phyloP scores from a whole-genome alignment of 176 grass and related monocot genomes.

The Rhynchospora tenuis region DNA sequence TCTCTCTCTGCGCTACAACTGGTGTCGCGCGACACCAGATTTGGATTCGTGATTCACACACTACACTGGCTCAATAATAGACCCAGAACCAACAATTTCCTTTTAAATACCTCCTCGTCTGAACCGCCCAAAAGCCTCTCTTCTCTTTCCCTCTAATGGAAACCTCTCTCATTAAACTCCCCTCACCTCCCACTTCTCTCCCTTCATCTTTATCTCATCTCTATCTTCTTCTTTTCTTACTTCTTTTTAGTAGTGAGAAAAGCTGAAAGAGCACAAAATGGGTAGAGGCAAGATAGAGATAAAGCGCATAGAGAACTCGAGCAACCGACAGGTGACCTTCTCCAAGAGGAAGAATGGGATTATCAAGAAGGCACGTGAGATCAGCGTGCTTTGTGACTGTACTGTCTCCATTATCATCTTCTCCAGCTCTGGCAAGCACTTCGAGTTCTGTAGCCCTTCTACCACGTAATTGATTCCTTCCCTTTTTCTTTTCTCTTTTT shows the following conservation, averaged over 20 bases:
- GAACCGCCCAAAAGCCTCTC: slow-evolving; percentile 63
- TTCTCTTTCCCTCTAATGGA: slow-evolving; percentile 60
- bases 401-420: slow-evolving; percentile 84
- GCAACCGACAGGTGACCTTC: slow-evolving; percentile 89
- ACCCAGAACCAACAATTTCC: slow-evolving; percentile 37
- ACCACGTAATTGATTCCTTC: slow-evolving; percentile 36
- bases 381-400: slow-evolving; percentile 85
- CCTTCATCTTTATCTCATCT: slow-evolving; percentile 23
- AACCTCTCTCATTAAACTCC: slow-evolving; percentile 23
- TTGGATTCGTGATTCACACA: too few species aligned
- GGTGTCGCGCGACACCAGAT: too few species aligned
- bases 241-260: not conserved
- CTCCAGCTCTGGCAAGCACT: slow-evolving; percentile 93
- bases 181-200: not conserved
- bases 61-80: slow-evolving; percentile 9
- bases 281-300: slow-evolving; percentile 97
- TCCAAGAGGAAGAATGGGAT: slow-evolving; percentile 86
- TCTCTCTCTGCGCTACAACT: too few species aligned
- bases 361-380: slow-evolving; percentile 91
- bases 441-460: slow-evolving; percentile 75
- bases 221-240: not conserved
- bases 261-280: slow-evolving; percentile 20
- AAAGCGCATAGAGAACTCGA: slow-evolving; percentile 97
- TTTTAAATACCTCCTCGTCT: slow-evolving; percentile 39
- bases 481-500: not conserved